Conservation (phyloP, 2,329 filamentous ascomycete genomes). For the Tricladium varicosporioides region DNA sequence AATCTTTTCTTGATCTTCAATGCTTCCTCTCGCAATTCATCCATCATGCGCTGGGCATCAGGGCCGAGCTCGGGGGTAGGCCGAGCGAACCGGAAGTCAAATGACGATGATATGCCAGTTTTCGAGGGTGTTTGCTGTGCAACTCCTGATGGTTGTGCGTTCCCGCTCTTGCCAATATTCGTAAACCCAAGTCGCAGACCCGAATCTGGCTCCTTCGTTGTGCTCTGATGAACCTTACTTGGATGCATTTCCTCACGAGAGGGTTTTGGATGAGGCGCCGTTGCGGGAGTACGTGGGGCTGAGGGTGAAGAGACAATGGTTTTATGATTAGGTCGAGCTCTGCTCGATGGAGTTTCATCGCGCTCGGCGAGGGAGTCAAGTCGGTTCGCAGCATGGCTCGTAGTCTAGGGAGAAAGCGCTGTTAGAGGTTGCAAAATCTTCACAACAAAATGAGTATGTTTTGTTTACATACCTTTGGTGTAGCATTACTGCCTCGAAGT, state of each 20-base stretch:
- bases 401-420: slow-evolving; percentile 10
- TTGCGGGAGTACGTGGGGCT: slow-evolving; percentile 54
- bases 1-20: slow-evolving; percentile 69
- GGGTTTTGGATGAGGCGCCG: slow-evolving; percentile 65
- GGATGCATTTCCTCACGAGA: slow-evolving; percentile 87
- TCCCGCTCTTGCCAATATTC: slow-evolving; percentile 53
- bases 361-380: slow-evolving; percentile 31
- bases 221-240: slow-evolving; percentile 72
- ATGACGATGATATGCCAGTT: slow-evolving; percentile 52
- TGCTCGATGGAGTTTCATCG: slow-evolving; percentile 27
- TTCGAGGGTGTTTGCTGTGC: slow-evolving; percentile 65
- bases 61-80: slow-evolving; percentile 56
- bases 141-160: slow-evolving; percentile 39
- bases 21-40: slow-evolving; percentile 70
- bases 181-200: slow-evolving; percentile 80
- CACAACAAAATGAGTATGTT: not conserved
- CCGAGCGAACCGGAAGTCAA: slow-evolving; percentile 62
- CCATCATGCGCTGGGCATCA: slow-evolving; percentile 59
- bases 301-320: slow-evolving; percentile 25
- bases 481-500: slow-evolving; percentile 29
- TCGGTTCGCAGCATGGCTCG: slow-evolving; percentile 18
- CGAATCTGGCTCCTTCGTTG: slow-evolving; percentile 74
- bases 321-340: slow-evolving; percentile 22
- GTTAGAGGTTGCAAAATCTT: slow-evolving; percentile 3
- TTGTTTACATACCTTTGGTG: slow-evolving; percentile 31